These are phyloP conservation scores for Bullera alba DNA, from an alignment of 768 basidiomycete genomes.

Conservation along the genomic window DNA sequence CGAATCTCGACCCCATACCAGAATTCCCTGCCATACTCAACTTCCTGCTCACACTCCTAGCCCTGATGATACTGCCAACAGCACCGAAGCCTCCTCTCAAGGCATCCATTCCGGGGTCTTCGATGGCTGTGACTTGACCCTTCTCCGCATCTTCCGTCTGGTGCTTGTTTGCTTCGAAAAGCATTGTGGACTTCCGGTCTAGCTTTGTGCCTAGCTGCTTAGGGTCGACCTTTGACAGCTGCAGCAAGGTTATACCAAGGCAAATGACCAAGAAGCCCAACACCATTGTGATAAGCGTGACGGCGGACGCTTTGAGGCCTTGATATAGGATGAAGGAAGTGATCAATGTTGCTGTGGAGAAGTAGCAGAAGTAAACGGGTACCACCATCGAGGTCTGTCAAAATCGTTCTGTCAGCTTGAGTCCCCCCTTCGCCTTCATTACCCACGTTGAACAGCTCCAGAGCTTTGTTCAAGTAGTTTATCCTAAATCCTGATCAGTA, in stretches of 20 bases:
- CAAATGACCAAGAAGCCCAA: conserved; percentile 68
- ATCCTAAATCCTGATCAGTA: conserved; percentile 55
- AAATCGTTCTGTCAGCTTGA: conserved; percentile 1
- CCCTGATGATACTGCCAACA: conserved; percentile 75
- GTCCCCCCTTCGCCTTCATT: neutral
- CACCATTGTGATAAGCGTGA: conserved; percentile 80
- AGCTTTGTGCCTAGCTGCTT: conserved; percentile 56
- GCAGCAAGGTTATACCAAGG: conserved; percentile 86
- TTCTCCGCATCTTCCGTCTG: conserved; percentile 66
- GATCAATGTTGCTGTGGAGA: conserved; percentile 49
- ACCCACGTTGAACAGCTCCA: conserved; percentile 65
- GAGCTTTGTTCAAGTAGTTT: conserved; percentile 89
- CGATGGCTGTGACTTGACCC: conserved; percentile 59
- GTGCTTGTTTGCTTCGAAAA: conserved; percentile 73
- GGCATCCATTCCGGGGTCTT: conserved; percentile 90
- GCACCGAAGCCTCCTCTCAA: conserved; percentile 86
- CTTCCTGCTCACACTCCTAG: conserved; percentile 32
- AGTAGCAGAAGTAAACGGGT: conserved; percentile 49
- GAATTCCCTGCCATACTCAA: conserved; percentile 26
- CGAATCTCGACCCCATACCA: conserved; percentile 21
- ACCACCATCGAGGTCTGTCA: conserved; percentile 54
- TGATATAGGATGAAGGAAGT: conserved; percentile 70
- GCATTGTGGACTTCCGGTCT: conserved; percentile 80
- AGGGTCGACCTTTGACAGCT: conserved; percentile 72
- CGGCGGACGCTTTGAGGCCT: conserved; percentile 69